These are phyloP conservation scores for Blastocrithidia nonstop DNA, from an alignment of 208 protist genomes.

Conservation along the genomic window DNA sequence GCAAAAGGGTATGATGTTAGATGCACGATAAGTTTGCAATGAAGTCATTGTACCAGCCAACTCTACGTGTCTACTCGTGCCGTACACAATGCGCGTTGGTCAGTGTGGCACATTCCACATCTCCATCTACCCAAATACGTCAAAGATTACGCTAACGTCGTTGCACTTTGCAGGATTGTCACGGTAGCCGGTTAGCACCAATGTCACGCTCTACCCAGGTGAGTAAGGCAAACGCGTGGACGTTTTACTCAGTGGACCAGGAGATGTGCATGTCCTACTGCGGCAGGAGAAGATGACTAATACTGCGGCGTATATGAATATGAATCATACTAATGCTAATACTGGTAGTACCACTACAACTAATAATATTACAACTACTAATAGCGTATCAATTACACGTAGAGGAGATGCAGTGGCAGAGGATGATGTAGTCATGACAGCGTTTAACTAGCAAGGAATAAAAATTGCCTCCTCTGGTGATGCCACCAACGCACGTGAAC, in stretches of 20 bases:
- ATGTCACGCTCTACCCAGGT: conserved; percentile 26
- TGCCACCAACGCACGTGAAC: conserved; percentile 62
- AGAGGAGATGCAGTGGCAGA: conserved; percentile 51
- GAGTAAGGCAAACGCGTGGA: conserved; percentile 28
- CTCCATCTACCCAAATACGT: conserved; percentile 66
- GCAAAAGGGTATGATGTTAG: conserved; percentile 77
- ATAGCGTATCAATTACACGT: too few relatives aligned
- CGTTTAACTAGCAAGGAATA: conserved; percentile 46
- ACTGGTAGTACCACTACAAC: too few relatives aligned
- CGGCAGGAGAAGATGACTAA: conserved; percentile 50
- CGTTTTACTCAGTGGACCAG: conserved; percentile 34
- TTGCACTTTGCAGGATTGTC: conserved; percentile 53
- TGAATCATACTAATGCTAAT: too few relatives aligned
- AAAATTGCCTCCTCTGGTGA: conserved; percentile 34
- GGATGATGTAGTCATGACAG: conserved; percentile 37
- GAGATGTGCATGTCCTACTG: conserved; percentile 66
- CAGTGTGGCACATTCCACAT: conserved; percentile 46
- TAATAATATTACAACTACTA: too few relatives aligned
- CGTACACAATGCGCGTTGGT: conserved; percentile 57
- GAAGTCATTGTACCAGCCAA: conserved; percentile 53
- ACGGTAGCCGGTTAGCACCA: conserved; percentile 17
- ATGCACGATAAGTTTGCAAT: conserved; percentile 70
- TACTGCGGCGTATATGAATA: conserved; percentile 1
- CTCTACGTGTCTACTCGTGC: conserved; percentile 55
- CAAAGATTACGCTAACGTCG: conserved; percentile 52